Evolutionary conservation across 192 early-diverging fungal genomes (phyloP), one percentile per base, ranked within the genome.

Genomic region (Rhizophagus sp.): DNA sequence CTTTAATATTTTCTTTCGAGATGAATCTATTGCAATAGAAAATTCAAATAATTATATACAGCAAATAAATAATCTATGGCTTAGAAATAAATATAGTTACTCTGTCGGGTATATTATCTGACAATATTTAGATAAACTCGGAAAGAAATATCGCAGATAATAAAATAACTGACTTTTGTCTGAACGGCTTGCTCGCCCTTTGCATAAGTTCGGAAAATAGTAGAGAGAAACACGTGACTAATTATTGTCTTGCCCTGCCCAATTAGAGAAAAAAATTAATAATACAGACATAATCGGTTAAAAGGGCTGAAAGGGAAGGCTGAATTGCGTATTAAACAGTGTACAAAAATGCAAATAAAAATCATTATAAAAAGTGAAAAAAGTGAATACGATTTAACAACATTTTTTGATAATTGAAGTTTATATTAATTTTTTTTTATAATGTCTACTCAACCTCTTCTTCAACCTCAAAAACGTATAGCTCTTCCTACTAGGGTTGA

Each of bases 401-500:
- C 17, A 57, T 19, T 19, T 57, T 57, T 22, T 7, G 52, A 57
- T 57, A 57, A 57, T 22, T 4, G 5, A 6, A 57, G 1, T 22
- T 22, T 57, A 52, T 22, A 19, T 13, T 12, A 12, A 12, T 12
- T 30, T 47, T 47, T n/a, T 3, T 22, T 57, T 6, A 57, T 57
- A 22, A 57, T 57, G 52, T 57, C 52, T 19, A 22, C 78, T 33
- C 77, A 81, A 71, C 85, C 81, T 9, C 36, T 84, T 22, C 76
- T 84, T 62, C 84, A 84, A 81, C 72, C 82, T 50, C 84, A 84
- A 81, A 94, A 91, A 85, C 92, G 94, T 24, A 94, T 95, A 72
- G 92, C 90, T 34, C 81, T 94, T 7, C 94, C 94, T 4, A 87
- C 92, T 44, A 89, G 93, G 9, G 88, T 95, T n/a, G 94, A 96